A percentile compares a stretch with the other conserved stretches of the same genome.
Conservation (phyloP, 441 rosid species). For the Macaranga tanarius region DNA sequence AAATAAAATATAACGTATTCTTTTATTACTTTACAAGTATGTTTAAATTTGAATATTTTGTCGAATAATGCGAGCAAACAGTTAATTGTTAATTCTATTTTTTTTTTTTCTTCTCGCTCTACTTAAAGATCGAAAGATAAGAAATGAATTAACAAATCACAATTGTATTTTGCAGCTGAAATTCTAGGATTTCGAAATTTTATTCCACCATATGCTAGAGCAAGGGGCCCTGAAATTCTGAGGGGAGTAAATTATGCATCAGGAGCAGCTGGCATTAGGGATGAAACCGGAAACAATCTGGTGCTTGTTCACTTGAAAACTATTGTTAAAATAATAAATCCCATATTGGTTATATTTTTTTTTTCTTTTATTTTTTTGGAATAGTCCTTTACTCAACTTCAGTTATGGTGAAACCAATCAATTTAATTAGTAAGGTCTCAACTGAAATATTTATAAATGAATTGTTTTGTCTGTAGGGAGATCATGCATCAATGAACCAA, state of each 20-base stretch:
- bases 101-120: neutral
- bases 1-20: too few species aligned
- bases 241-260: conserved; percentile 81
- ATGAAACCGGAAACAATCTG: conserved; percentile 84
- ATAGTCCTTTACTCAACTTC: too few species aligned
- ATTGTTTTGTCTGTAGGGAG: conserved; percentile 47
- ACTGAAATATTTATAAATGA: neutral
- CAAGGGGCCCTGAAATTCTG: conserved; percentile 49
- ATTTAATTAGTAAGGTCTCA: too few species aligned
- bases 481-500: conserved; percentile 70
- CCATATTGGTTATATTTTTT: too few species aligned
- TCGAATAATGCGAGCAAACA: too few species aligned
- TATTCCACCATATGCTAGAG: conserved; percentile 63
- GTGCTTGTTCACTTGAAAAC: conserved; percentile 29
- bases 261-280: conserved; percentile 87
- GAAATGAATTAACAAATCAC: neutral
- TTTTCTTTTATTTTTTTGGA: too few species aligned
- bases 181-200: conserved; percentile 63
- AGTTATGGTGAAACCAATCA: too few species aligned
- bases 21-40: too few species aligned
- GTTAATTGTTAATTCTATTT: too few species aligned
- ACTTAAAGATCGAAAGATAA: neutral
- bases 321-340: too few species aligned
- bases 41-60: too few species aligned
- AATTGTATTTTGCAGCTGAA: conserved; percentile 54